Evolutionary conservation across 108 stramenopile species (phyloP).

Genomic region (Cyclostephanos tholiformis): DNA sequence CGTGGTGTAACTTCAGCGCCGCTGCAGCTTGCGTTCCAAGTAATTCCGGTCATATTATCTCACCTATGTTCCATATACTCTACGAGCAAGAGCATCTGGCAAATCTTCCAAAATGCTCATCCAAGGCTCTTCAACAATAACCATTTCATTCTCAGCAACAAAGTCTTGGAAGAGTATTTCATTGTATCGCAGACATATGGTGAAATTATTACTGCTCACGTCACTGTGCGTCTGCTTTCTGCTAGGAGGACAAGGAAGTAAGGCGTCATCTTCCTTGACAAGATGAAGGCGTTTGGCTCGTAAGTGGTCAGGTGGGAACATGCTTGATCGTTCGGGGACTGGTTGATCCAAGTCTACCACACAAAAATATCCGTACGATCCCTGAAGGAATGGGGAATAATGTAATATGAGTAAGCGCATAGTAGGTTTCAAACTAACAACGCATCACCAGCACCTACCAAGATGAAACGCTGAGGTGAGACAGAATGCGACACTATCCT

Average conservation of each 20-base stretch:
- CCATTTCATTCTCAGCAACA: slow-evolving; percentile 70
- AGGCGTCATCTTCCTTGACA: slow-evolving; percentile 20
- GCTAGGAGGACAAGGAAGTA: background rate
- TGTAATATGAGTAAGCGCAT: slow-evolving; percentile 16
- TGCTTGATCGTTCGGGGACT: slow-evolving; percentile 60
- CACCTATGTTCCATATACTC: slow-evolving; percentile 70
- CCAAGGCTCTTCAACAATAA: slow-evolving; percentile 90
- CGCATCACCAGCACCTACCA: slow-evolving; percentile 60
- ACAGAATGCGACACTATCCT: slow-evolving; percentile 57
- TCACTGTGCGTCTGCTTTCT: slow-evolving; percentile 2
- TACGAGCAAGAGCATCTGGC: slow-evolving; percentile 73
- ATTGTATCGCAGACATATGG: slow-evolving; percentile 77
- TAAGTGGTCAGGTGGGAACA: slow-evolving; percentile 67
- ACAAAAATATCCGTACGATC: slow-evolving; percentile 75
- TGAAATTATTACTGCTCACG: slow-evolving; percentile 50
- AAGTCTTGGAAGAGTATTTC: slow-evolving; percentile 77
- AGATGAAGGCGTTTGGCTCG: slow-evolving; percentile 40
- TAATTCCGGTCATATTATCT: slow-evolving; percentile 9
- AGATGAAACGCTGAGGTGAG: slow-evolving; percentile 56
- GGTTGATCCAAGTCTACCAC: slow-evolving; percentile 61
- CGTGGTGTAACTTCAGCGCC: slow-evolving; percentile 36
- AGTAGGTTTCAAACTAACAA: slow-evolving; percentile 1
- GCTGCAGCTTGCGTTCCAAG: slow-evolving; percentile 44
- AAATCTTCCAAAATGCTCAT: slow-evolving; percentile 71
- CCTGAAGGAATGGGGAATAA: slow-evolving; percentile 45